A percentile compares a stretch with the other conserved stretches of the same genome.
Conservation (phyloP, 805 yeast species). For the Nakazawaea peltata region DNA sequence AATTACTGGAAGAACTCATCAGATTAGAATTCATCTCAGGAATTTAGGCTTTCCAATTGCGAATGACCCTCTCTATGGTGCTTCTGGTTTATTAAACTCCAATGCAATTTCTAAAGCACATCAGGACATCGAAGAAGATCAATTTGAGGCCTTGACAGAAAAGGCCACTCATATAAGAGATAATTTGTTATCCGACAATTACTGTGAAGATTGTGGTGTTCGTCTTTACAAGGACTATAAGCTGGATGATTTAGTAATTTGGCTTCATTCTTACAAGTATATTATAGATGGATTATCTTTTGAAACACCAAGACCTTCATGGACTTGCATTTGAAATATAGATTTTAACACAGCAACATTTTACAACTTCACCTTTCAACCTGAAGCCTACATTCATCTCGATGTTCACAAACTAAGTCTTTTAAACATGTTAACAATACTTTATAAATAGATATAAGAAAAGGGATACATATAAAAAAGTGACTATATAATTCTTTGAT, state of each 20-base stretch:
- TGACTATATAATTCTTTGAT: too few relatives aligned
- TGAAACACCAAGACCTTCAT: conserved; percentile 35
- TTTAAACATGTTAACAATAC: too few relatives aligned
- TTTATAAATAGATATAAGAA: too few relatives aligned
- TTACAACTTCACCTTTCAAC: too few relatives aligned
- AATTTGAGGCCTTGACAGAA: conserved; percentile 10
- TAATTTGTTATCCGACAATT: conserved; percentile 14
- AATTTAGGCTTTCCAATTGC: conserved; percentile 31
- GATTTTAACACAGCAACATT: too few relatives aligned
- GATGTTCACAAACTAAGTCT: too few relatives aligned
- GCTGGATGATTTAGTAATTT: conserved; percentile 25
- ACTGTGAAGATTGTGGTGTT: conserved; percentile 28
- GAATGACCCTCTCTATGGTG: conserved; percentile 25
- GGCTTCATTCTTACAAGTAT: conserved; percentile 41
- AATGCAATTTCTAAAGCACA: too few relatives aligned
- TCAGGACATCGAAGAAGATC: conserved; percentile 1
- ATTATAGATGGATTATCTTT: conserved; percentile 22
- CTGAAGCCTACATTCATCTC: too few relatives aligned
- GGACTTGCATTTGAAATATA: too few relatives aligned
- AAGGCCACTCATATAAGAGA: conserved; percentile 12
- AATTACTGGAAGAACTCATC: conserved; percentile 48
- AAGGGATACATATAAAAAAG: too few relatives aligned
- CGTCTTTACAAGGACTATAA: conserved; percentile 23
- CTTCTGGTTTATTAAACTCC: neutral
- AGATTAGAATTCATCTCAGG: conserved; percentile 46